These are phyloP conservation scores for Pachyrhizus erosus DNA, from an alignment of 306 rosid species.

Conservation along the genomic window DNA sequence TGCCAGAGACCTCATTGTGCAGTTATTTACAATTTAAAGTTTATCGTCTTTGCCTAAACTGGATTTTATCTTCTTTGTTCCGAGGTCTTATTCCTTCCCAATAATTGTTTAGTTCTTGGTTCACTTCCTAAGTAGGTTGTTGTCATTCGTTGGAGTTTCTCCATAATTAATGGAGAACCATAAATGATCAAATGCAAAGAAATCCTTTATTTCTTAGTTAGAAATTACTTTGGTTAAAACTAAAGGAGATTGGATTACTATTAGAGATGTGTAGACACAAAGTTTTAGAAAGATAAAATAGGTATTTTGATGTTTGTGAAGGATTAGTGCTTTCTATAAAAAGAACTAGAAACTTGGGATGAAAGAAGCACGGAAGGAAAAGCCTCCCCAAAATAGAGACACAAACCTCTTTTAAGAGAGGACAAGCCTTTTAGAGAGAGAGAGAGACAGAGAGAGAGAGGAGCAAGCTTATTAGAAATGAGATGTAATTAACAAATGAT, in stretches of 20 bases:
- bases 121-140: too few species aligned
- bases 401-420: neutral
- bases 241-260: neutral
- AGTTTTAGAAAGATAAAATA: neutral
- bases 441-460: neutral
- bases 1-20: neutral
- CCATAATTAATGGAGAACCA: neutral
- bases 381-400: neutral
- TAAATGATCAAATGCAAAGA: neutral
- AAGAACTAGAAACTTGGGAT: neutral
- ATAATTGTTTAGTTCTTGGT: neutral
- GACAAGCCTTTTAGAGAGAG: neutral
- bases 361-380: neutral
- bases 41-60: neutral
- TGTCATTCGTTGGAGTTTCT: neutral
- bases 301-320: neutral
- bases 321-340: neutral
- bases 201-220: neutral
- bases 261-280: neutral
- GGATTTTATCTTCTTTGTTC: neutral
- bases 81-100: neutral
- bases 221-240: neutral
- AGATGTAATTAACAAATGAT: neutral
- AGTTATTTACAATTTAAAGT: neutral
- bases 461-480: neutral